A percentile compares a stretch with the other conserved stretches of the same genome.
These are phyloP conservation scores for Colletotrichum australisinense DNA, from an alignment of 2,329 filamentous ascomycete genomes.

Conservation along the genomic window DNA sequence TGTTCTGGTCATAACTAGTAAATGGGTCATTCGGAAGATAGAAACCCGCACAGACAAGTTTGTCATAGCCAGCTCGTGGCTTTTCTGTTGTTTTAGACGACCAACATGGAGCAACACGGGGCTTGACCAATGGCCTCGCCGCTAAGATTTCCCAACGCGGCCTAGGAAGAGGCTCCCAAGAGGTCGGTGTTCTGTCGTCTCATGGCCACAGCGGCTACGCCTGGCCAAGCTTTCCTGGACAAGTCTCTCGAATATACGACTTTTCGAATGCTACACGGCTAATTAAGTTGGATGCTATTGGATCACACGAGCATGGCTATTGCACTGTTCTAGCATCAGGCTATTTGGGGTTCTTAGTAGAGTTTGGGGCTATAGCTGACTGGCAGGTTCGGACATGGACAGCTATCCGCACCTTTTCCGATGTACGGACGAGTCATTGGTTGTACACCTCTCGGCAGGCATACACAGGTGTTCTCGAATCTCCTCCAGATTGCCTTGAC, in stretches of 20 bases:
- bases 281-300: conserved; percentile 5
- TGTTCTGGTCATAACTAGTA: neutral
- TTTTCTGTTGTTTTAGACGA: conserved; percentile 2
- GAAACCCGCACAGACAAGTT: conserved; percentile 7
- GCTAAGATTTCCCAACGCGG: neutral
- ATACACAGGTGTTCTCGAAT: conserved; percentile 15
- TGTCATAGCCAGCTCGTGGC: neutral
- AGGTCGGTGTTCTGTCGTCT: neutral
- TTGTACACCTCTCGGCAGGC: neutral
- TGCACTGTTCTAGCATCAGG: neutral
- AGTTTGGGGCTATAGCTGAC: conserved; percentile 1
- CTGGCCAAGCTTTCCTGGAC: neutral
- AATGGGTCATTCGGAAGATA: neutral
- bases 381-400: conserved; percentile 3
- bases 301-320: neutral
- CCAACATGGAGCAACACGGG: neutral
- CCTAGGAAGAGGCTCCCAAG: neutral
- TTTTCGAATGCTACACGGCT: neutral
- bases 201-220: neutral
- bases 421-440: conserved; percentile 22
- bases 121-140: neutral
- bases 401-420: conserved; percentile 2
- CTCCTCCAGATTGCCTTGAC: neutral
- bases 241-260: neutral
- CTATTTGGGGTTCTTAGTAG: neutral